Conservation (phyloP, 768 basidiomycete genomes). For the Infundibulicybe gibba region DNA sequence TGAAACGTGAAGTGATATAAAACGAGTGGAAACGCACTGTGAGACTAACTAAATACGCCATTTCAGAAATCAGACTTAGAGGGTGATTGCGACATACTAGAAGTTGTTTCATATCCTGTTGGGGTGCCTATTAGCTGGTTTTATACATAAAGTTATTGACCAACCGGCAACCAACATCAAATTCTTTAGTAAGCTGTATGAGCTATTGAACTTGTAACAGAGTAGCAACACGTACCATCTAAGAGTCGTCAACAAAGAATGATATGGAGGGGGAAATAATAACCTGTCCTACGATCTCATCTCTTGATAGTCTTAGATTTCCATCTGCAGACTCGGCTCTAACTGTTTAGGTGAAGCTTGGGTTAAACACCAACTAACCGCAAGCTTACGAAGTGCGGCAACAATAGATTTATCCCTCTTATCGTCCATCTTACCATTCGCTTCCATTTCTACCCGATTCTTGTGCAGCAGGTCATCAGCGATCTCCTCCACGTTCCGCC, state of each 20-base stretch:
- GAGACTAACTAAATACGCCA: no score
- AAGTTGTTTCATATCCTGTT: slow-evolving; percentile 17
- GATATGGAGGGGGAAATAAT: not conserved
- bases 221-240: slow-evolving; percentile 15
- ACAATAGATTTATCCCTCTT: slow-evolving; percentile 19
- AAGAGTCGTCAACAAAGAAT: not conserved
- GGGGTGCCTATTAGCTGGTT: no score
- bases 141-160: not conserved
- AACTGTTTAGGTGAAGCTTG: not conserved
- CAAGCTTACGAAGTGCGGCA: slow-evolving; percentile 15
- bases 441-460: slow-evolving; percentile 18
- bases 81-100: slow-evolving; percentile 7
- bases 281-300: slow-evolving; percentile 40
- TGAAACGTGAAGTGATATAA: no score
- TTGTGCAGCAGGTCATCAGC: slow-evolving; percentile 21
- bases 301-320: slow-evolving; percentile 23
- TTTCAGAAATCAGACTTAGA: no score
- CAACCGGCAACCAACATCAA: slow-evolving; percentile 11
- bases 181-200: slow-evolving; percentile 6
- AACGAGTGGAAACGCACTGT: no score
- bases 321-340: slow-evolving; percentile 31
- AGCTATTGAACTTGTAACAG: not conserved
- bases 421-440: slow-evolving; percentile 4
- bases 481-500: slow-evolving; percentile 19
- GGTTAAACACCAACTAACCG: not conserved